Evolutionary conservation across 179 eudicot species (phyloP).

Genomic region (Heliamphora pulchella): DNA sequence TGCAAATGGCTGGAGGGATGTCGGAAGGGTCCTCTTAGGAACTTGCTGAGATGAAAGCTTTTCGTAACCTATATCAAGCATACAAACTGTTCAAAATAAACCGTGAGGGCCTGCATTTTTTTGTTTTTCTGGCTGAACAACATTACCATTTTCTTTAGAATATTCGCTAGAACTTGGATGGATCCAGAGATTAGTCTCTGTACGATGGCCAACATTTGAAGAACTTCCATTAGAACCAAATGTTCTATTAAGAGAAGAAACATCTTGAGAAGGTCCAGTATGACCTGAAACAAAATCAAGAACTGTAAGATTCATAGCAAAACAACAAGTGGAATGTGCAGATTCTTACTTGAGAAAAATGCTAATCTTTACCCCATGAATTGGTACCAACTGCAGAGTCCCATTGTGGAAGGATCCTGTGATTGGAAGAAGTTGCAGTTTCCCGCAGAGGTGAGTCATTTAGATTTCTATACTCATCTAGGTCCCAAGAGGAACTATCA

Average conservation of each 20-base stretch:
- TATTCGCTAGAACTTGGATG: conserved; percentile 26
- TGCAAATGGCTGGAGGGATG: conserved; percentile 37
- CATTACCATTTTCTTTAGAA: conserved; percentile 27
- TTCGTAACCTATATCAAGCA: conserved; percentile 24
- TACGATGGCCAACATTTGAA: conserved; percentile 19
- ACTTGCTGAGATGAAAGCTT: conserved; percentile 24
- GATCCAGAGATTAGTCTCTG: conserved; percentile 28
- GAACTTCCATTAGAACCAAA: conserved; percentile 30
- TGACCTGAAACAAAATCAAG: conserved; percentile 31
- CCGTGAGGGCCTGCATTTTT: conserved; percentile 10
- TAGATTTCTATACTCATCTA: conserved; percentile 34
- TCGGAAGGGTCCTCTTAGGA: conserved; percentile 54
- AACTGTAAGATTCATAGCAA: neutral
- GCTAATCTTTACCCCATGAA: conserved; percentile 23
- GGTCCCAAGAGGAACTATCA: conserved; percentile 46
- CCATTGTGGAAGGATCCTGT: conserved; percentile 34
- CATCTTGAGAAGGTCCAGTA: conserved; percentile 20
- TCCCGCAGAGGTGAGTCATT: conserved; percentile 30
- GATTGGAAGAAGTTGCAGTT: conserved; percentile 27
- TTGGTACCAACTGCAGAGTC: conserved; percentile 22
- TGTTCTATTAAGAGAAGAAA: conserved; percentile 23
- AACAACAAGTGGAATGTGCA: neutral
- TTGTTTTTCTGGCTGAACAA: neutral
- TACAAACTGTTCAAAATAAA: conserved; percentile 17
- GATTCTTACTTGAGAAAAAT: neutral